Percentiles rank a stretch among this genome's conserved stretches.
Conservation (phyloP, 1,139 yeast species). For the Nakaseomyces kungkrabaensis region DNA sequence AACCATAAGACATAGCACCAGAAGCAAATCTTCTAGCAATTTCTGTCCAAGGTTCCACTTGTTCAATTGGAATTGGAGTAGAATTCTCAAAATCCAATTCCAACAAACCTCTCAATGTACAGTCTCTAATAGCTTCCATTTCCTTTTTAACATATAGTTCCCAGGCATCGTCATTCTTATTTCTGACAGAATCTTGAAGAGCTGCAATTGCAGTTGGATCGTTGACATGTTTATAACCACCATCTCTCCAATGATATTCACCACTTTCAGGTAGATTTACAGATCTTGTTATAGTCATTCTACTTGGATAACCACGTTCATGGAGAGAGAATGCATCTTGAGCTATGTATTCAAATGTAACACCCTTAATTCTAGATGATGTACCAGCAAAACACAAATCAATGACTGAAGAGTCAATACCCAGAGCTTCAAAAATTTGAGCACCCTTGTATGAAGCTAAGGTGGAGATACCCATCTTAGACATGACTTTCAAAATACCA, state of each 20-base stretch:
- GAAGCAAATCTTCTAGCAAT: conserved; percentile 95
- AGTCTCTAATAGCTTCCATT: conserved; percentile 81
- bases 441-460: conserved; percentile 97
- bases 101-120: conserved; percentile 87
- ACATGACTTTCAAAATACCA: conserved; percentile 93
- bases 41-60: conserved; percentile 99
- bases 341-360: conserved; percentile 89
- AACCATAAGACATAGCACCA: conserved; percentile 99
- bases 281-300: conserved; percentile 59
- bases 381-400: conserved; percentile 96
- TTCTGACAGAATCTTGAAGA: conserved; percentile 93
- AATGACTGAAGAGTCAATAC: conserved; percentile 89
- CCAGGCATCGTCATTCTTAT: conserved; percentile 88
- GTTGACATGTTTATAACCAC: conserved; percentile 92
- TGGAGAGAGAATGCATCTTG: conserved; percentile 93
- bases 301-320: conserved; percentile 80
- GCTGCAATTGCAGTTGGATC: conserved; percentile 93
- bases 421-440: conserved; percentile 93
- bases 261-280: conserved; percentile 84
- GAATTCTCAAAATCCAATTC: conserved; percentile 75
- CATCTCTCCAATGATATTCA: conserved; percentile 98
- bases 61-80: conserved; percentile 80
- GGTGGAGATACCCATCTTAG: conserved; percentile 98
- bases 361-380: conserved; percentile 92
- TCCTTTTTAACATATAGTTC: conserved; percentile 84